Evolutionary conservation across 1,139 yeast species (phyloP).

Genomic region (Debaryomyces fabryi): DNA sequence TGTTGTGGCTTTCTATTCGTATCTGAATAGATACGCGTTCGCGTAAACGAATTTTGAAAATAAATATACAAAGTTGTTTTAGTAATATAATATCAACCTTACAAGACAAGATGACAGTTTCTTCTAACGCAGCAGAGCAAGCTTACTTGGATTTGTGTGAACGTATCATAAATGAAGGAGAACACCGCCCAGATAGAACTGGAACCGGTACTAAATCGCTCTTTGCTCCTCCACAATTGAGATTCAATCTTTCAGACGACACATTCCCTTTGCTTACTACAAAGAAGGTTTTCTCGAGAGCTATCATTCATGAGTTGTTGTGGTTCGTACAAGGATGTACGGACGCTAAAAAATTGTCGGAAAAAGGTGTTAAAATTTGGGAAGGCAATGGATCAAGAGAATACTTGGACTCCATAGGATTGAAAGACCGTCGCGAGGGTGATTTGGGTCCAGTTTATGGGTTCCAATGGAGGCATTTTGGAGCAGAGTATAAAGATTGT

Average conservation of each 20-base stretch:
- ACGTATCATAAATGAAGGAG: slow-evolving; percentile 80
- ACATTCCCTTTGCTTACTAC: slow-evolving; percentile 88
- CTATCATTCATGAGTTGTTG: slow-evolving; percentile 81
- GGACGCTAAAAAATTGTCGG: slow-evolving; percentile 76
- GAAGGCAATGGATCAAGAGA: slow-evolving; percentile 98
- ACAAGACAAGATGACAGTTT: slow-evolving; percentile 26
- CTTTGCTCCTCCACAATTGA: slow-evolving; percentile 94
- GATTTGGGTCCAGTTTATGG: slow-evolving; percentile 99
- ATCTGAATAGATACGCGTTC: not conserved
- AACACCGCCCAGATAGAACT: slow-evolving; percentile 90
- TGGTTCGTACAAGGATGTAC: slow-evolving; percentile 95
- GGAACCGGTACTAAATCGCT: slow-evolving; percentile 93
- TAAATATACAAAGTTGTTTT: not conserved
- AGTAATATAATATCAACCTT: not conserved
- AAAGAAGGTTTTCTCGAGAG: slow-evolving; percentile 87
- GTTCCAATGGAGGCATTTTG: slow-evolving; percentile 99
- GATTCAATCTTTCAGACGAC: slow-evolving; percentile 75
- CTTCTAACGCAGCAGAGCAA: slow-evolving; percentile 61
- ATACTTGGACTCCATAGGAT: slow-evolving; percentile 80
- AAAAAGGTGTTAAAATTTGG: slow-evolving; percentile 92
- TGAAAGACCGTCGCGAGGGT: slow-evolving; percentile 81
- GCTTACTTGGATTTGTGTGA: slow-evolving; percentile 84
- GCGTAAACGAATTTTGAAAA: not conserved
- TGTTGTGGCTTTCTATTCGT: not conserved
- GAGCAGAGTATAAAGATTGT: slow-evolving; percentile 86